These are phyloP conservation scores for Alternaria atra DNA, from an alignment of 2,329 filamentous ascomycete species.

Conservation along the genomic window DNA sequence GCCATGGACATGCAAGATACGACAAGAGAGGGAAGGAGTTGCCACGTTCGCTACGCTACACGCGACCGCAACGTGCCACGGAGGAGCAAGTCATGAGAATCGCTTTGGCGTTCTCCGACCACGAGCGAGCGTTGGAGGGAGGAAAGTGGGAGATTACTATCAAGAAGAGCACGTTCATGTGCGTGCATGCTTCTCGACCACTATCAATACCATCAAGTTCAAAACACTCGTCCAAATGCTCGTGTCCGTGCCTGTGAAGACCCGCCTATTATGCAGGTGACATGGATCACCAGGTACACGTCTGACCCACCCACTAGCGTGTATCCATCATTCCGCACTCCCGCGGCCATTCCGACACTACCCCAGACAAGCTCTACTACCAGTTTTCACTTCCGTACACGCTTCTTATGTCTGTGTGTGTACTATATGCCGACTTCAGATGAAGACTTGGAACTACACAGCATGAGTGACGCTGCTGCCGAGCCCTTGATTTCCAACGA, in stretches of 20 bases:
- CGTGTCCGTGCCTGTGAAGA: not conserved
- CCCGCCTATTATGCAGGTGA: constrained; percentile 6
- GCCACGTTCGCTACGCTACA: constrained; percentile 7
- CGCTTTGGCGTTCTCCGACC: constrained; percentile 24
- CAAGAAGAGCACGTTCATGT: constrained; percentile 18
- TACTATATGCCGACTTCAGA: constrained; percentile 16
- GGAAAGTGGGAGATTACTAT: constrained; percentile 10
- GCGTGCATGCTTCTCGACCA: constrained; percentile 8
- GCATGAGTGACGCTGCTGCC: constrained; percentile 42
- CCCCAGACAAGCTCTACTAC: constrained; percentile 13
- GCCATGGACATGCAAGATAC: constrained; percentile 3
- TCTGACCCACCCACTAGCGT: constrained; percentile 16
- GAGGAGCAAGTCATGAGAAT: constrained; percentile 20
- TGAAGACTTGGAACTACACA: constrained; percentile 35
- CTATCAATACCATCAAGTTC: constrained; percentile 14
- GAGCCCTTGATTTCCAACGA: constrained; percentile 43
- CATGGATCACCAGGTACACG: constrained; percentile 18
- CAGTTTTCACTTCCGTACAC: not conserved
- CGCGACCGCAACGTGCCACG: constrained; percentile 21
- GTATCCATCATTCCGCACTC: constrained; percentile 17
- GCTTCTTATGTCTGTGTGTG: constrained; percentile 1
- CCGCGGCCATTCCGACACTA: constrained; percentile 18
- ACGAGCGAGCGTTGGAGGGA: constrained; percentile 17
- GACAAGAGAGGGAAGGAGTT: constrained; percentile 4
- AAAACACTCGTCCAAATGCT: not conserved